Evolutionary conservation across 1,284 basidiomycete genomes (phyloP).

Genomic region (Cryptococcus sp.): DNA sequence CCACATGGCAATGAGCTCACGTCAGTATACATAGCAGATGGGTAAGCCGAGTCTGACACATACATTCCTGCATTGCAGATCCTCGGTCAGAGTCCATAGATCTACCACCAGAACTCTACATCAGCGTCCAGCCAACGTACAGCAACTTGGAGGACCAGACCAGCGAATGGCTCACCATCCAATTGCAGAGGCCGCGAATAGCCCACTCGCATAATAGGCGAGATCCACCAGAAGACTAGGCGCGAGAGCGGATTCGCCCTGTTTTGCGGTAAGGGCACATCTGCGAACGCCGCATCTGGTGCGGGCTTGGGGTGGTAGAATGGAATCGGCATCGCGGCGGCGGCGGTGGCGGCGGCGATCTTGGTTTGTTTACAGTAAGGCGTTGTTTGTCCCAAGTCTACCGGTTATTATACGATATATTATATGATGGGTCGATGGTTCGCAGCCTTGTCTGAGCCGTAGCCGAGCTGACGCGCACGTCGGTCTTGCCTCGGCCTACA

Average conservation of each 20-base stretch:
- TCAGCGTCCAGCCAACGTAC: too few species aligned
- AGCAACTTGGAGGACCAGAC: too few species aligned
- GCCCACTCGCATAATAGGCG: slow-evolving; percentile 22
- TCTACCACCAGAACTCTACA: neutral
- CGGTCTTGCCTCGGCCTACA: too few species aligned
- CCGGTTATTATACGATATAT: too few species aligned
- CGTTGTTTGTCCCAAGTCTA: too few species aligned
- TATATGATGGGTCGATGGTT: too few species aligned
- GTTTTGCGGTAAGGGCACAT: slow-evolving; percentile 9
- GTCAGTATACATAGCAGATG: neutral
- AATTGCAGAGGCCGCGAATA: slow-evolving; percentile 20
- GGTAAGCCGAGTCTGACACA: neutral
- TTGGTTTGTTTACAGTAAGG: too few species aligned
- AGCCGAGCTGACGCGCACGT: too few species aligned
- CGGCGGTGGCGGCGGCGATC: too few species aligned
- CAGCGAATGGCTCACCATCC: slow-evolving; percentile 14
- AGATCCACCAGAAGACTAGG: slow-evolving; percentile 19
- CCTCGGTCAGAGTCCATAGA: slow-evolving; percentile 4
- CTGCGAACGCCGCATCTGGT: slow-evolving; percentile 17
- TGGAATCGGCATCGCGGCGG: slow-evolving; percentile 18
- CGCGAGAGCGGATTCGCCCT: slow-evolving; percentile 18
- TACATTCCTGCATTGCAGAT: neutral
- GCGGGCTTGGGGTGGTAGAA: slow-evolving; percentile 22
- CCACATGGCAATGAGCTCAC: too few species aligned
- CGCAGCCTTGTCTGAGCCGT: too few species aligned